Percentiles rank a stretch among this genome's conserved stretches.
These are phyloP conservation scores for Mesostigma viride DNA, from an alignment of 139 green algal genomes.

Conservation along the genomic window DNA sequence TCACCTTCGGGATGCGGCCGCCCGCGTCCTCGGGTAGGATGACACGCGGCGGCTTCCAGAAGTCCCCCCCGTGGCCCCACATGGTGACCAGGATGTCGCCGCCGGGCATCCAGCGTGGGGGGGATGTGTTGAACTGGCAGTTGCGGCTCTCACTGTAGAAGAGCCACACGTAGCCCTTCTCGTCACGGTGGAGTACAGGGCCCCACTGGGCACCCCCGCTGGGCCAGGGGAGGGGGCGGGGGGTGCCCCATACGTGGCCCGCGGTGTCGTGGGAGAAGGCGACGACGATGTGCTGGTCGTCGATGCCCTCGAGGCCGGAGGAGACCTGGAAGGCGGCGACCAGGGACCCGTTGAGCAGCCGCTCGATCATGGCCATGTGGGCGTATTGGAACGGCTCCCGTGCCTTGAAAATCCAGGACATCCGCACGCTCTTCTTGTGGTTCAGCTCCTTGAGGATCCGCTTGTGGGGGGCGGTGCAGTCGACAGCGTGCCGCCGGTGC, in stretches of 20 bases:
- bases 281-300: neutral
- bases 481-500: too few species aligned
- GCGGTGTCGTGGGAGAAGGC: neutral
- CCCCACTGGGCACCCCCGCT: conserved; percentile 12
- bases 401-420: neutral
- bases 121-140: neutral
- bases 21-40: conserved; percentile 1
- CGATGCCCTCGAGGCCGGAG: neutral
- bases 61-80: neutral
- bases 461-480: too few species aligned
- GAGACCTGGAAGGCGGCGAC: neutral
- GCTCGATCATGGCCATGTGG: conserved; percentile 17
- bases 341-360: neutral
- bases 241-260: neutral
- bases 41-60: neutral
- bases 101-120: neutral
- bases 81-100: conserved; percentile 10
- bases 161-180: neutral
- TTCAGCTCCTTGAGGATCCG: too few species aligned
- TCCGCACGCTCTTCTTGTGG: too few species aligned
- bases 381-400: neutral
- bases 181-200: conserved; percentile 10
- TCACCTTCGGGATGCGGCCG: conserved; percentile 12
- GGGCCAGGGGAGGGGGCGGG: neutral
- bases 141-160: conserved; percentile 12